Evolutionary conservation across 2,329 filamentous ascomycete species (phyloP).

Genomic region (Arthrinium phaeospermum): DNA sequence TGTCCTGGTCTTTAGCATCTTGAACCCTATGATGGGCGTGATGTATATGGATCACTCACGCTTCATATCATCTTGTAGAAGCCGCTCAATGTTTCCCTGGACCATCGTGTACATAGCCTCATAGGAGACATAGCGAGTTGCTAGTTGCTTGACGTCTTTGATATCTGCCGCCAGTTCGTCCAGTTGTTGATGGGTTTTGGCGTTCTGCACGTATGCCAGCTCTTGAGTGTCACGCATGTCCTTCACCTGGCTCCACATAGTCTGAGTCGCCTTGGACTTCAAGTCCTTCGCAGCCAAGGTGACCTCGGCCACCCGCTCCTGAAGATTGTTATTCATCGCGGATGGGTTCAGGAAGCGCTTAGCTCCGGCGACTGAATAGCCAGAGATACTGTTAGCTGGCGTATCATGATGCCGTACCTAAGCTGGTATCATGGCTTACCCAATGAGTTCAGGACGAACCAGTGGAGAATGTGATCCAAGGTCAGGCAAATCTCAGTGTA

Average conservation of each 20-base stretch:
- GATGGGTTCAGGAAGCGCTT: neutral
- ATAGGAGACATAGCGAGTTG: neutral
- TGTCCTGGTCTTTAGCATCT: neutral
- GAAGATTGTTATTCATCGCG: neutral
- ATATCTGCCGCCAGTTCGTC: neutral
- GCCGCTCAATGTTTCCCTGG: neutral
- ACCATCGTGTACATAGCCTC: neutral
- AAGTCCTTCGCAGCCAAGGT: neutral
- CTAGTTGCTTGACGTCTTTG: neutral
- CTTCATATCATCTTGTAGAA: neutral
- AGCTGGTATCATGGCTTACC: neutral
- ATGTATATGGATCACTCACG: neutral
- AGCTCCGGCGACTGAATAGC: neutral
- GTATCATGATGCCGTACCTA: too few relatives aligned
- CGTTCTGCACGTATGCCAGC: neutral
- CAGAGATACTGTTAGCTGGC: neutral
- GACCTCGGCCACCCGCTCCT: neutral
- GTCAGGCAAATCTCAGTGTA: conserved; percentile 22
- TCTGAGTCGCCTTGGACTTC: neutral
- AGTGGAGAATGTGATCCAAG: conserved; percentile 23
- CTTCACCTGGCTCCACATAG: neutral
- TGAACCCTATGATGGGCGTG: neutral
- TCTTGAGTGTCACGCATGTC: neutral
- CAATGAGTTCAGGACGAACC: conserved; percentile 24
- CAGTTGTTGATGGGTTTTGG: neutral